Base-by-base conservation (phyloP, 306 rosid species). In the Cicer yamashitae region DNA sequence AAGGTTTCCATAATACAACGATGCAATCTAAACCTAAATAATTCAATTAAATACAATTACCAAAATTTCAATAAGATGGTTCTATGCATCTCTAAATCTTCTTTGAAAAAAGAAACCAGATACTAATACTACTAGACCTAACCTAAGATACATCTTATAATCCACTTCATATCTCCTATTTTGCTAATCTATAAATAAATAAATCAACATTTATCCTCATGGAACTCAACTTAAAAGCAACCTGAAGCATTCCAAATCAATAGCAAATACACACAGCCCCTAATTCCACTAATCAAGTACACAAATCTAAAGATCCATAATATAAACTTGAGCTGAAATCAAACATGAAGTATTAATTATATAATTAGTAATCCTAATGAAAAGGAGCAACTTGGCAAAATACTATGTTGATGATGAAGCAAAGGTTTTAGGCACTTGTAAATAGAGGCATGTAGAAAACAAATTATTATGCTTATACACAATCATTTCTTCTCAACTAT, bases 321-420 rank as follows among this genome's bases (percentile, higher is more conserved):
- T 15, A 59, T 58, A 57, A 66, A 30, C 45, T 74, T 57, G 14
- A 78, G 78, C 82, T 60, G n/a, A 52, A 82, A 58, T 76, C 73
- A 73, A 81, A 60, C 40, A 45, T 6, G 8, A 57, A 60, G 10
- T 9, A 43, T 43, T 9, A 43, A 43, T 43, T 43, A 9, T 43
- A 43, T 8, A 43, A 43, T 43, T 17, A 58, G 46, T 18, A 63
- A 25, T 44, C 22, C 50, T 48, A 43, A 10, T 53, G 10, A 43
- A 64, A 68, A 17, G 54, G 13, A 4, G 9, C 13, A 39, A 30
- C 14, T 18, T 6, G 14, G 14, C 4, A 59, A 13, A 10, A 43
- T 75, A n/a, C 37, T 30, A 40, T 7, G 10, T 73, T 45, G 50
- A 67, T 40, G 62, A 41, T 20, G 41, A 82, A 8, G 2, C 41